Percentiles rank a stretch among this genome's conserved stretches.
Evolutionary conservation across 257 asterid genomes (phyloP).

Genomic region (Penstemon barbatus): DNA sequence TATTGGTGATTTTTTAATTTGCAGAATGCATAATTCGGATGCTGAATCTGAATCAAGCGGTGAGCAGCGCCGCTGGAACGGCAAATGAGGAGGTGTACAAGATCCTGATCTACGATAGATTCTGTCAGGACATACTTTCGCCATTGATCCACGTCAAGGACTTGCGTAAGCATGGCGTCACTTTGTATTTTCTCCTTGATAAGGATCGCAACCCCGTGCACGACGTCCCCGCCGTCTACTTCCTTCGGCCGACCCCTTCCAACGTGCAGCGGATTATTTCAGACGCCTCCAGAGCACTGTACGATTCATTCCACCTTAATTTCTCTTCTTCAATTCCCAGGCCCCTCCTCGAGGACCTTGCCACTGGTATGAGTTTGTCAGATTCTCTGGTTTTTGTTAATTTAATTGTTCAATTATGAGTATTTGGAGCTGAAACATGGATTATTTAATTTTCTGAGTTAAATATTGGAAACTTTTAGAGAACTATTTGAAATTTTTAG

Average conservation of each 20-base stretch:
- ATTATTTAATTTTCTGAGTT: too few species aligned
- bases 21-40: conserved; percentile 89
- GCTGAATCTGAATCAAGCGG: conserved; percentile 95
- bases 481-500: too few species aligned
- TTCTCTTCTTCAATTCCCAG: conserved; percentile 93
- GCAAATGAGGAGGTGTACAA: conserved; percentile 94
- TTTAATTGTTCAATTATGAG: conserved; percentile 13
- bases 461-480: too few species aligned
- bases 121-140: conserved; percentile 89
- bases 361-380: conserved; percentile 54
- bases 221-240: conserved; percentile 96
- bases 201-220: conserved; percentile 95
- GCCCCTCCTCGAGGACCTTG: conserved; percentile 88
- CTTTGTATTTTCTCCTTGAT: conserved; percentile 88
- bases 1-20: conserved; percentile 17
- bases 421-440: too few species aligned
- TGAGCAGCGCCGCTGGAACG: conserved; percentile 60
- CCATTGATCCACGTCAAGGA: conserved; percentile 98
- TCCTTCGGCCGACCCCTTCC: conserved; percentile 72
- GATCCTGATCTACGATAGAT: conserved; percentile 91
- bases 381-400: background rate
- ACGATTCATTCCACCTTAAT: conserved; percentile 88
- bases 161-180: conserved; percentile 94
- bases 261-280: conserved; percentile 71
- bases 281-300: conserved; percentile 72